phyloP scores from a whole-genome alignment of 1,284 basidiomycete genomes.

The Rhodotorula sp. region DNA sequence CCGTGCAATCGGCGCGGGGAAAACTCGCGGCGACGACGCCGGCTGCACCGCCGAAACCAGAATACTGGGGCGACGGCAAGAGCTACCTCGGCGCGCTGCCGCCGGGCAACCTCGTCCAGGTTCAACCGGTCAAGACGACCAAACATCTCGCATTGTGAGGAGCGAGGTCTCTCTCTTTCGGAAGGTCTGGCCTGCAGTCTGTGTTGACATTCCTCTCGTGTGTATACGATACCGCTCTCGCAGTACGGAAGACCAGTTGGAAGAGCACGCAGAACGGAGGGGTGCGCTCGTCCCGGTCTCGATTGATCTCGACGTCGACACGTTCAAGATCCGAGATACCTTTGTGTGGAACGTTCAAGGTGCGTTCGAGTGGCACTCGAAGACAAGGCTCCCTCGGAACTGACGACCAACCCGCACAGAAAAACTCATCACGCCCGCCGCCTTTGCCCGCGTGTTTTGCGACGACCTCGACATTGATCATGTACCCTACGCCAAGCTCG shows the following conservation, averaged over 20 bases:
- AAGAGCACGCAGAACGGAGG: conserved; percentile 60
- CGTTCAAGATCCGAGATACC: conserved; percentile 84
- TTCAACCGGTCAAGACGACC: conserved; percentile 61
- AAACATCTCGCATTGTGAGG: conserved; percentile 67
- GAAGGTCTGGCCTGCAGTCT: not conserved
- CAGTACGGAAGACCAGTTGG: conserved; percentile 66
- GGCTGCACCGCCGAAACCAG: conserved; percentile 4
- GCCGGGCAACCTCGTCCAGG: conserved; percentile 71
- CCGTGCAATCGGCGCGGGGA: conserved; percentile 6
- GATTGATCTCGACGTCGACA: conserved; percentile 90
- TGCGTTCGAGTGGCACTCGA: conserved; percentile 39
- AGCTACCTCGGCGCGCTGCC: conserved; percentile 85
- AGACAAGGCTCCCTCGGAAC: not conserved
- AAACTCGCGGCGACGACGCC: not conserved
- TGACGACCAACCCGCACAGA: conserved; percentile 43
- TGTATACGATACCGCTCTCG: accelerated
- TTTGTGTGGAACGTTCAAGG: conserved; percentile 95
- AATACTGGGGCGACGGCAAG: conserved; percentile 64
- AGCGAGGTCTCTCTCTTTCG: not conserved
- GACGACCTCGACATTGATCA: conserved; percentile 75
- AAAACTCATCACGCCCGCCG: conserved; percentile 70
- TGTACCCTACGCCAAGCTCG: conserved; percentile 66
- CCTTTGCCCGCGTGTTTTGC: conserved; percentile 82
- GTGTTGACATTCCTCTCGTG: not conserved
- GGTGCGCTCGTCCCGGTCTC: conserved; percentile 75